Conservation (phyloP, 2,329 filamentous ascomycete species). For the Aspergillus sp. region DNA sequence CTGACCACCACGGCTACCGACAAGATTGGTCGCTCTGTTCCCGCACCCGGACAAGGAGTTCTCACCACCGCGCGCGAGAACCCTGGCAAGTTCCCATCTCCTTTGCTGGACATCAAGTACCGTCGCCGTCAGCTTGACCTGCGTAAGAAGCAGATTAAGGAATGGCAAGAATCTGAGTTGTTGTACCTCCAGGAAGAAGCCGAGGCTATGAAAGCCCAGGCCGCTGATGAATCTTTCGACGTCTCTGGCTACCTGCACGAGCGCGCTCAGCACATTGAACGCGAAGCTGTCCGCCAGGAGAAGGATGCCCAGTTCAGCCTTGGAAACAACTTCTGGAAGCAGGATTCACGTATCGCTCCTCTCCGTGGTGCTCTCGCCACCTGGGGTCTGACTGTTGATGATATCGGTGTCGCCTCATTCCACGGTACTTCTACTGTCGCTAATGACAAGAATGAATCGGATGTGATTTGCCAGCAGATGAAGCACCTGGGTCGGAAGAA, state of each 20-base stretch:
- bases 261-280: slow-evolving; percentile 81
- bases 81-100: slow-evolving; percentile 88
- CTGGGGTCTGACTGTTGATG: slow-evolving; percentile 97
- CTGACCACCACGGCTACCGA: slow-evolving; percentile 95
- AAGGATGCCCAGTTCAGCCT: slow-evolving; percentile 90
- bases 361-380: slow-evolving; percentile 94
- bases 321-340: slow-evolving; percentile 99
- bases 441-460: slow-evolving; percentile 99
- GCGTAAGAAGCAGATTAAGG: slow-evolving; percentile 89
- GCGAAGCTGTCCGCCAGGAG: slow-evolving; percentile 83
- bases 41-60: slow-evolving; percentile 94
- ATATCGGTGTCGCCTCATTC: slow-evolving; percentile 94
- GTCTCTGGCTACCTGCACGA: slow-evolving; percentile 84
- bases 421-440: slow-evolving; percentile 98
- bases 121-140: slow-evolving; percentile 91
- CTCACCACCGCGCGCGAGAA: slow-evolving; percentile 92
- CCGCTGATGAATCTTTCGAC: slow-evolving; percentile 66
- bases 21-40: slow-evolving; percentile 97
- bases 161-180: slow-evolving; percentile 94
- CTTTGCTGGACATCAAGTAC: slow-evolving; percentile 96
- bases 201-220: slow-evolving; percentile 82
- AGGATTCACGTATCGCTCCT: slow-evolving; percentile 88
- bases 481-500: slow-evolving; percentile 91
- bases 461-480: slow-evolving; percentile 94
- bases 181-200: slow-evolving; percentile 92